A percentile compares a stretch with the other conserved stretches of the same genome.
These are phyloP conservation scores for Penicillium expansum DNA, from an alignment of 2,329 filamentous ascomycete species.

Conservation along the genomic window DNA sequence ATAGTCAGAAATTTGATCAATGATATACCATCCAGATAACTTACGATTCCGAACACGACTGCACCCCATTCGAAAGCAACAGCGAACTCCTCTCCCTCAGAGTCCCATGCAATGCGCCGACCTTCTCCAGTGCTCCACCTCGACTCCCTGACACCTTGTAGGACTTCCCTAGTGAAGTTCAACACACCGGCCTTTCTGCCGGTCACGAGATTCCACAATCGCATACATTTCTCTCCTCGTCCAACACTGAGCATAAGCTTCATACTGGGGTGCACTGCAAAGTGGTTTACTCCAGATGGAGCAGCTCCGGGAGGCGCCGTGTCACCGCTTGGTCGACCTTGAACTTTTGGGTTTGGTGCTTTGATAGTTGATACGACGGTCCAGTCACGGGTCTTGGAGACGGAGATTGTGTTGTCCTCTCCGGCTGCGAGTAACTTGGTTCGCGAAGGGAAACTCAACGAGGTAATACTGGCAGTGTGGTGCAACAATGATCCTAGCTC, in stretches of 20 bases:
- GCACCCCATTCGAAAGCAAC: conserved; percentile 85
- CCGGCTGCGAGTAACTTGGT: conserved; percentile 83
- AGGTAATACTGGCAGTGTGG: conserved; percentile 78
- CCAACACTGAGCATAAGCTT: conserved; percentile 94
- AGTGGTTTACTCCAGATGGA: conserved; percentile 88
- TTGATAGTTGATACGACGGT: conserved; percentile 83
- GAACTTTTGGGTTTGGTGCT: conserved; percentile 75
- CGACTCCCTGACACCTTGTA: conserved; percentile 73
- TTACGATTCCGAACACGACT: conserved; percentile 75
- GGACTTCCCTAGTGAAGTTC: conserved; percentile 72
- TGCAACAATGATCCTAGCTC: conserved; percentile 85
- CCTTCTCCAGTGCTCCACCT: conserved; percentile 79
- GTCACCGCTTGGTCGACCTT: conserved; percentile 81
- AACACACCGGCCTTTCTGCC: conserved; percentile 93
- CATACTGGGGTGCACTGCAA: conserved; percentile 92
- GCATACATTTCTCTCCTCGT: conserved; percentile 85
- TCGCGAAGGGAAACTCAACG: conserved; percentile 76
- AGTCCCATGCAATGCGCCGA: conserved; percentile 75
- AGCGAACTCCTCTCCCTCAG: conserved; percentile 75
- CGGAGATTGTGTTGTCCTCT: conserved; percentile 87
- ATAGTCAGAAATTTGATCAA: conserved; percentile 17
- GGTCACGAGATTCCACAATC: conserved; percentile 94
- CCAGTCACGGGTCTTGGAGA: conserved; percentile 87
- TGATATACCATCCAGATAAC: conserved; percentile 15
- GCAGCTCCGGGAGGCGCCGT: conserved; percentile 78